phyloP scores from a whole-genome alignment of 768 basidiomycete species.

The Panaeolus cyanescens region DNA sequence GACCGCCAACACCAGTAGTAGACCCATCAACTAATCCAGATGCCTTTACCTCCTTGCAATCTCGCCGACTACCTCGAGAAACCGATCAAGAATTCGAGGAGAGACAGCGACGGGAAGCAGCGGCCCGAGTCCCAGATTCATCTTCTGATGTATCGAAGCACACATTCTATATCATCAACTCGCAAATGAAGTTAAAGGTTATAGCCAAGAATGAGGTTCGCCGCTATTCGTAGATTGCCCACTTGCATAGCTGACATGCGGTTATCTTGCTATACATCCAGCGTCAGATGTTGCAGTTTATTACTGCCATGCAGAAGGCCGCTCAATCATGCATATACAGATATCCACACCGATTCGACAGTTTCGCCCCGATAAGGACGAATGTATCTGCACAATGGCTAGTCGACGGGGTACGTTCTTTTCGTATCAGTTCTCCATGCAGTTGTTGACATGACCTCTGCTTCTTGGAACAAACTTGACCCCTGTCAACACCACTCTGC shows the following conservation, averaged over 20 bases:
- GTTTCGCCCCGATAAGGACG: conserved; percentile 89
- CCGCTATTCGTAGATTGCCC: background rate
- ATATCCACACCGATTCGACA: conserved; percentile 84
- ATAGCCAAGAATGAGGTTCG: conserved; percentile 83
- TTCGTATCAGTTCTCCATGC: conserved; percentile 44
- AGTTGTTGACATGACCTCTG: background rate
- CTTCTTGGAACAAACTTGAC: background rate
- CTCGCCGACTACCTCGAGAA: conserved; percentile 27
- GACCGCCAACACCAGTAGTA: conserved; percentile 57
- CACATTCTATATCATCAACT: conserved; percentile 92
- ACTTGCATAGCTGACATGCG: background rate
- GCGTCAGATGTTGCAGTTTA: conserved; percentile 98
- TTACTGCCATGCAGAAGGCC: conserved; percentile 84
- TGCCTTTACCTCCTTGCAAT: conserved; percentile 16
- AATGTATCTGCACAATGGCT: conserved; percentile 98
- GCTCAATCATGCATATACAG: conserved; percentile 78
- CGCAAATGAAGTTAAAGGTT: conserved; percentile 86
- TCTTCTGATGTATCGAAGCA: conserved; percentile 80
- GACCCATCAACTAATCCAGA: conserved; percentile 77
- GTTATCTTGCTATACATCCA: conserved; percentile 22
- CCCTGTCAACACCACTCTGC: background rate
- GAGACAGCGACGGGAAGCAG: conserved; percentile 11
- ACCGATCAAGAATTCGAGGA: conserved; percentile 45
- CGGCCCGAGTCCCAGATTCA: conserved; percentile 16
- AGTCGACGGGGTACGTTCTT: conserved; percentile 67